These are phyloP conservation scores for Phaffia tasmanica DNA, from an alignment of 768 basidiomycete species.

Conservation along the genomic window DNA sequence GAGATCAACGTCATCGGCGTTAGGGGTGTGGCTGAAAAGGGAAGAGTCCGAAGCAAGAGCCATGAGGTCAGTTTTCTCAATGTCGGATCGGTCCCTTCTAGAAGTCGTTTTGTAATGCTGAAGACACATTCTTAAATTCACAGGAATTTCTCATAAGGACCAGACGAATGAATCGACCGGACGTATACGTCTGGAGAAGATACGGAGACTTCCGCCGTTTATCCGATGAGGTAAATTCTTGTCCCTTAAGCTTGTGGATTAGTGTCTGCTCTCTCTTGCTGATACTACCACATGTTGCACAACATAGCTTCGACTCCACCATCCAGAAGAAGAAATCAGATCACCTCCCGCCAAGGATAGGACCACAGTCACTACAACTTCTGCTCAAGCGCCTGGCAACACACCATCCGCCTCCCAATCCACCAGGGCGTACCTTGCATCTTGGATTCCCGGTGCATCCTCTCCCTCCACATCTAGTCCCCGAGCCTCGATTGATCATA, in stretches of 20 bases:
- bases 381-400: constrained; percentile 26
- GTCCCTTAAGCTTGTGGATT: neutral
- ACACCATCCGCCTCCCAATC: constrained; percentile 10
- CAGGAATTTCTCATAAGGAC: constrained; percentile 95
- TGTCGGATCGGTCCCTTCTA: neutral
- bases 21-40: constrained; percentile 68
- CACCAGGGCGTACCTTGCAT: constrained; percentile 25
- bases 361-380: constrained; percentile 50
- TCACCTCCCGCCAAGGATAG: constrained; percentile 78
- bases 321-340: constrained; percentile 69
- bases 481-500: neutral
- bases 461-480: constrained; percentile 9
- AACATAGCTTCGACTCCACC: constrained; percentile 66
- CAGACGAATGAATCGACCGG: constrained; percentile 55
- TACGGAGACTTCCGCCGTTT: constrained; percentile 93
- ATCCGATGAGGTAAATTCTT: constrained; percentile 57
- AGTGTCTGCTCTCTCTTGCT: constrained; percentile 15
- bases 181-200: constrained; percentile 78
- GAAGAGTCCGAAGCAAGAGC: constrained; percentile 66
- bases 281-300: constrained; percentile 6
- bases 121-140: neutral
- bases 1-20: constrained; percentile 88
- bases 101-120: constrained; percentile 16
- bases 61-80: constrained; percentile 63
- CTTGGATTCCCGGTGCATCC: constrained; percentile 15